Evolutionary conservation across 2,329 filamentous ascomycete genomes (phyloP).

Genomic region (Didymella pomorum): DNA sequence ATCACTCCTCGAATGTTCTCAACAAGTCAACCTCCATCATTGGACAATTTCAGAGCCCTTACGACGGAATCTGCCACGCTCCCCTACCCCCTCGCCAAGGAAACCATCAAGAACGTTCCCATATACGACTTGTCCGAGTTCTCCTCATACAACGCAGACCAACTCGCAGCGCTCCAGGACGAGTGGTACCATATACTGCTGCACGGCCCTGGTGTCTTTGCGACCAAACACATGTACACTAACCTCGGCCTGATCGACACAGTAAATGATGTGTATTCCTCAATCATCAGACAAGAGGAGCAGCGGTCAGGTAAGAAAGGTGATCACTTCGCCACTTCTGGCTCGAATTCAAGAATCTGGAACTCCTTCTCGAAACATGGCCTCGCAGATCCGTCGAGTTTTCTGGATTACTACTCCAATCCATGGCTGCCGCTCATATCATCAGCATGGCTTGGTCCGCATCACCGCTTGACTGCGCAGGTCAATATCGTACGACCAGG

Average conservation of each 20-base stretch:
- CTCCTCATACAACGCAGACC: constrained; percentile 41
- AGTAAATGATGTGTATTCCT: constrained; percentile 33
- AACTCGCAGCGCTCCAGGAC: constrained; percentile 60
- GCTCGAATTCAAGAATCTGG: constrained; percentile 69
- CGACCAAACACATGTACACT: constrained; percentile 63
- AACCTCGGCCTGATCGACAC: constrained; percentile 43
- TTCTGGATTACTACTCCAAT: constrained; percentile 67
- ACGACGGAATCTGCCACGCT: constrained; percentile 52
- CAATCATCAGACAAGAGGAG: constrained; percentile 59
- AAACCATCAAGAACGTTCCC: constrained; percentile 61
- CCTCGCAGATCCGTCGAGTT: constrained; percentile 60
- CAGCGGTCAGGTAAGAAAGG: constrained; percentile 56
- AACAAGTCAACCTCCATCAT: constrained; percentile 44
- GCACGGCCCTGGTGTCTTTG: constrained; percentile 66
- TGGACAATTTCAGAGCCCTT: constrained; percentile 56
- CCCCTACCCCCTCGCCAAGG: constrained; percentile 58
- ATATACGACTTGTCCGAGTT: constrained; percentile 61
- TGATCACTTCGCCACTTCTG: constrained; percentile 67
- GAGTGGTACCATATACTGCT: constrained; percentile 68
- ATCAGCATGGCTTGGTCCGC: constrained; percentile 66
- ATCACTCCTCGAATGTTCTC: constrained; percentile 42
- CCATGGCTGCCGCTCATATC: constrained; percentile 64
- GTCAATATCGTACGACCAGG: constrained; percentile 70
- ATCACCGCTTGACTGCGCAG: constrained; percentile 68
- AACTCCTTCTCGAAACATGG: constrained; percentile 71